Conservation (phyloP, 2,329 filamentous ascomycete species). For the Alternaria burnsii region DNA sequence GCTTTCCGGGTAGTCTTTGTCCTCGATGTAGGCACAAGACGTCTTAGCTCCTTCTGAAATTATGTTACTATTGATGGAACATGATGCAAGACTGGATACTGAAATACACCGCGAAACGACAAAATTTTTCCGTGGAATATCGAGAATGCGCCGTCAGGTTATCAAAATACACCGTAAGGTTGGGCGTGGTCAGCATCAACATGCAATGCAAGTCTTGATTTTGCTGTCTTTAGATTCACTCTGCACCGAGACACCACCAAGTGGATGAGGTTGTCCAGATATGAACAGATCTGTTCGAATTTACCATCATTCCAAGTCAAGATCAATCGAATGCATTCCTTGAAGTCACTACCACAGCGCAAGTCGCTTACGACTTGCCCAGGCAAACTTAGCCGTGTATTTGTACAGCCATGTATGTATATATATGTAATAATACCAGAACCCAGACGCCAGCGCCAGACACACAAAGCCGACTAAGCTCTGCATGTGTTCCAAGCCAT, state of each 20-base stretch:
- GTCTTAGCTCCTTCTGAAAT: not conserved
- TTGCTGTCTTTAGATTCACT: not conserved
- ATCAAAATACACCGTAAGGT: not conserved
- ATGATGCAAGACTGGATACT: not conserved
- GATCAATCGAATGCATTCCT: not conserved
- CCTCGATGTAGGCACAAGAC: not conserved
- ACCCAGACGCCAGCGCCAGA: constrained; percentile 18
- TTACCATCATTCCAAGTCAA: not conserved
- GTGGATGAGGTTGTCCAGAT: not conserved
- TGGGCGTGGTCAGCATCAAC: not conserved
- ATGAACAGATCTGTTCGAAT: not conserved
- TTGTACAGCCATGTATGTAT: constrained; percentile 11
- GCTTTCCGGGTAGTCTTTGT: not conserved
- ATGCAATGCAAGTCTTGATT: not conserved
- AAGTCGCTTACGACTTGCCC: constrained; percentile 1
- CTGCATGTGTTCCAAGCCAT: not conserved
- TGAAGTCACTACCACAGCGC: not conserved
- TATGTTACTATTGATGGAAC: not conserved
- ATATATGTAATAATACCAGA: constrained; percentile 4
- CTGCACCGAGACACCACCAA: not conserved
- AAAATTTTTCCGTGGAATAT: not conserved
- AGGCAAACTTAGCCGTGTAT: constrained; percentile 4
- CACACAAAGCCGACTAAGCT: constrained; percentile 11
- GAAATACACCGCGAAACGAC: not conserved
- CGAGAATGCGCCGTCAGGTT: not conserved